Percentiles rank a stretch among this genome's conserved stretches.
Evolutionary conservation across 257 asterid genomes (phyloP).

Genomic region (Pogostemon cablin): DNA sequence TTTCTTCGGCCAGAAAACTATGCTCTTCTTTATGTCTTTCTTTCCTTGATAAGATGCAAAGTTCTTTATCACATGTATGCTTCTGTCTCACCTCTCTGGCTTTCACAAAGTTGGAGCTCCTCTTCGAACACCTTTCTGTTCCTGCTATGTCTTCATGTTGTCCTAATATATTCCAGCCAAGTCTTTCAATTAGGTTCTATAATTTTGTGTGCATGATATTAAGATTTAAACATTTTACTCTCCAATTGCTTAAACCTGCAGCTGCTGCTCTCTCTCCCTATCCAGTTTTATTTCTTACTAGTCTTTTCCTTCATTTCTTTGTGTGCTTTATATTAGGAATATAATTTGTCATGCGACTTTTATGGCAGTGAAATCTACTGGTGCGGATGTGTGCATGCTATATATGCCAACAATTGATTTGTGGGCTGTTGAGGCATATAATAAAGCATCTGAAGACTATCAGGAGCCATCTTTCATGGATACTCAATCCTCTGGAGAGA

Average conservation of each 20-base stretch:
- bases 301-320: not conserved
- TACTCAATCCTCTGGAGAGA: slow-evolving; percentile 35
- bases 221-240: not conserved
- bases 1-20: slow-evolving; percentile 20
- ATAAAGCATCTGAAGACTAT: slow-evolving; percentile 42
- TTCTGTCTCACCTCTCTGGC: slow-evolving; percentile 8
- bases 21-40: slow-evolving; percentile 8
- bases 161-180: slow-evolving; percentile 10
- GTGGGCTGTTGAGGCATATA: slow-evolving; percentile 79
- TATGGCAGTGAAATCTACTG: slow-evolving; percentile 84
- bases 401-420: slow-evolving; percentile 92
- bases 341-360: slow-evolving; percentile 34
- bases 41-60: slow-evolving; percentile 27
- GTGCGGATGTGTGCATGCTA: slow-evolving; percentile 63
- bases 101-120: slow-evolving; percentile 15
- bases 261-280: slow-evolving; percentile 8
- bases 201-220: not conserved
- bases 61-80: slow-evolving; percentile 22
- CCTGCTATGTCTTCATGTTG: slow-evolving; percentile 23
- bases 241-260: not conserved
- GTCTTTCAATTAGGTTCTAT: not conserved
- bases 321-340: slow-evolving; percentile 26
- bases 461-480: slow-evolving; percentile 39
- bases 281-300: slow-evolving; percentile 9
- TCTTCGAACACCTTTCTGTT: slow-evolving; percentile 21